phyloP scores from a whole-genome alignment of 371 early-diverging fungal species.

The Dichotomocladium elegans region DNA sequence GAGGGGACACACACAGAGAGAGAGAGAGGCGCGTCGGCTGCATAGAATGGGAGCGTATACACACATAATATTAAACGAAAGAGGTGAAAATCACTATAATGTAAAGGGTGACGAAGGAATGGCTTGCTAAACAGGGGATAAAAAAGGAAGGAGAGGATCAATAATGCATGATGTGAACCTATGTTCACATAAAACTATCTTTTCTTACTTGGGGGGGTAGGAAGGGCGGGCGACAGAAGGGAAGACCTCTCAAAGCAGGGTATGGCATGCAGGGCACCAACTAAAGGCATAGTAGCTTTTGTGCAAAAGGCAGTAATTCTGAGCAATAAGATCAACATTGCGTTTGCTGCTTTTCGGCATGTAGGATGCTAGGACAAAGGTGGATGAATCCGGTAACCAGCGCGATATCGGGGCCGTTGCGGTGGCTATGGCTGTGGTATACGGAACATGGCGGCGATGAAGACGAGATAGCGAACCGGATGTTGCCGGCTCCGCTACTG shows the following conservation, averaged over 20 bases:
- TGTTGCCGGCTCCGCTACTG: background rate
- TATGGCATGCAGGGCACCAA: constrained; percentile 6
- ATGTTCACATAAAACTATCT: too few species aligned
- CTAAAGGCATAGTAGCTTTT: constrained; percentile 10
- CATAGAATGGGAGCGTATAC: too few species aligned
- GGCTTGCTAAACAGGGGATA: too few species aligned
- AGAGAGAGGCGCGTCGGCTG: too few species aligned
- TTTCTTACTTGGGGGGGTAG: background rate
- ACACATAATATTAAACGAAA: too few species aligned
- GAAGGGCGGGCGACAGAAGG: background rate
- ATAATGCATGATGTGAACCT: background rate
- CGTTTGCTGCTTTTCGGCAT: background rate
- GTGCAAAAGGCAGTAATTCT: constrained; percentile 7
- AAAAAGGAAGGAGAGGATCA: background rate
- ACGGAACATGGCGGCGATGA: background rate
- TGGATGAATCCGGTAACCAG: constrained; percentile 9
- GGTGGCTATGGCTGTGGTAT: background rate
- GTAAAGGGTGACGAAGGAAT: too few species aligned
- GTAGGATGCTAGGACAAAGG: constrained; percentile 1
- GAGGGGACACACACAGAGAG: too few species aligned
- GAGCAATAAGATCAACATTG: background rate
- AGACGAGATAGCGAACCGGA: too few species aligned
- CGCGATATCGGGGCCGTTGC: constrained; percentile 2
- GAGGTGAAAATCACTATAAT: too few species aligned
- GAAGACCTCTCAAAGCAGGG: background rate